Percentiles rank a stretch among this genome's conserved stretches.
phyloP scores from a whole-genome alignment of 2,329 filamentous ascomycete genomes.

The Didymella lethalis region DNA sequence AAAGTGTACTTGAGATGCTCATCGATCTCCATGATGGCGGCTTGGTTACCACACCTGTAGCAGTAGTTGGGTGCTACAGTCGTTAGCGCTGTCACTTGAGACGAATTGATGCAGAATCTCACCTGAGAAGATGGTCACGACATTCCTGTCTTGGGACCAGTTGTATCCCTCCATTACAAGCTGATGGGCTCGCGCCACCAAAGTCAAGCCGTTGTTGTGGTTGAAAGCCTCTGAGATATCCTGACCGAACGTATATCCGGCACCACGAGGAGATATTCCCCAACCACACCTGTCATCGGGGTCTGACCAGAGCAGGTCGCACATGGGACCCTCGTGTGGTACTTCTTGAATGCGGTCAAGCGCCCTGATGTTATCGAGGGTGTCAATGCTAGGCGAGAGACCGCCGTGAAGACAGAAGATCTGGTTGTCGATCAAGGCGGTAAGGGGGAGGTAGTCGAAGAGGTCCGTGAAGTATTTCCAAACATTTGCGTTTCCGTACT shows the following conservation, averaged over 20 bases:
- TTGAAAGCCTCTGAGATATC: constrained; percentile 99
- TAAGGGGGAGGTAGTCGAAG: constrained; percentile 78
- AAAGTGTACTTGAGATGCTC: constrained; percentile 99
- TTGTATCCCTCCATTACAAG: constrained; percentile 99
- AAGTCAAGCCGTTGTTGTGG: constrained; percentile 95
- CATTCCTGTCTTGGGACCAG: constrained; percentile 98
- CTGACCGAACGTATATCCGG: constrained; percentile 94
- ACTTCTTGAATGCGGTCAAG: constrained; percentile 69
- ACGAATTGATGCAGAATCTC: neutral
- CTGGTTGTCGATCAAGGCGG: constrained; percentile 76
- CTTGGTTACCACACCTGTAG: constrained; percentile 98
- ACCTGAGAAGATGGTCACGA: constrained; percentile 93
- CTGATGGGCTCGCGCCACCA: constrained; percentile 96
- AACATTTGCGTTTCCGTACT: constrained; percentile 79
- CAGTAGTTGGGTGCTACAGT: constrained; percentile 74
- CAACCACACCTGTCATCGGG: constrained; percentile 96
- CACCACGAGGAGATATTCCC: constrained; percentile 94
- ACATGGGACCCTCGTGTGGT: constrained; percentile 79
- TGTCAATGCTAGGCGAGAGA: constrained; percentile 75
- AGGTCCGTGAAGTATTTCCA: constrained; percentile 83
- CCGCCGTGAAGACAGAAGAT: constrained; percentile 78
- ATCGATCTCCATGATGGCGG: constrained; percentile 99
- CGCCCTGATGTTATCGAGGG: constrained; percentile 71
- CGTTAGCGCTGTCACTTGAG: constrained; percentile 36
- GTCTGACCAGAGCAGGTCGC: constrained; percentile 82